Base-by-base conservation (phyloP, 1,284 basidiomycete genomes). In the Vanrija sp. region DNA sequence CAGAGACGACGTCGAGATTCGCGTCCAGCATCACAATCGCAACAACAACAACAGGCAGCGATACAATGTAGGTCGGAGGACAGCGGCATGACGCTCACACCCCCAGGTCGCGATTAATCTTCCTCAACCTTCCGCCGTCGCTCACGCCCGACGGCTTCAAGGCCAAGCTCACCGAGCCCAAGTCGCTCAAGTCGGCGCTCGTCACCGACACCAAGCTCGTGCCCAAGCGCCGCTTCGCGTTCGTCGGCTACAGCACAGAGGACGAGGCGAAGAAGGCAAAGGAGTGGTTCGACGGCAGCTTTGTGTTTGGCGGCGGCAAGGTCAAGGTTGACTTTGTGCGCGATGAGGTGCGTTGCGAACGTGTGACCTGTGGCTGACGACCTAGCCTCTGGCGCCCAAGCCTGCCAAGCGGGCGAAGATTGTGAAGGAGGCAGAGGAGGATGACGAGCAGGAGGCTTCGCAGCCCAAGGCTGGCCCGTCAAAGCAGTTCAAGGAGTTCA, bases 121-220 rank as follows among this genome's bases (percentile, higher is more conserved):
- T 97, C 45, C 92, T 91, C 67, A 92, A 92, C 66, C 77, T 98
- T 2, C 93, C 94, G 0, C 69, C 83, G 85, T 91, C 66, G 51
- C 23, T 66, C 60, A 60, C 56, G 53, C 56, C 79, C 76, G 51
- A 81, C 78, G 37, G 82, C 80, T 47, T 89, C 86, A n/a, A 77
- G 77, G 1, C 85, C 82, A 20, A 84, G 79, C 45, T 66, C 60
- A 62, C 60, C 68, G 58, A 63, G 45, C 69, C 65, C 46, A 39
- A 60, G 45, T 41, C 59, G 23, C 59, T 71, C 58, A 47, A 63
- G 39, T 61, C 71, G 35, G 49, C 59, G 24, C 66, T 72, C 35
- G 82, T 97, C 54, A 98, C 95, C 5, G 95, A 98, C 76, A 81
- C 87, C 49, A 89, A 89, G 73, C 82, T 98, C 51, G 85, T 93